Conservation (phyloP, 345 rosid genomes). For the Psidium friedrichsthalianum region DNA sequence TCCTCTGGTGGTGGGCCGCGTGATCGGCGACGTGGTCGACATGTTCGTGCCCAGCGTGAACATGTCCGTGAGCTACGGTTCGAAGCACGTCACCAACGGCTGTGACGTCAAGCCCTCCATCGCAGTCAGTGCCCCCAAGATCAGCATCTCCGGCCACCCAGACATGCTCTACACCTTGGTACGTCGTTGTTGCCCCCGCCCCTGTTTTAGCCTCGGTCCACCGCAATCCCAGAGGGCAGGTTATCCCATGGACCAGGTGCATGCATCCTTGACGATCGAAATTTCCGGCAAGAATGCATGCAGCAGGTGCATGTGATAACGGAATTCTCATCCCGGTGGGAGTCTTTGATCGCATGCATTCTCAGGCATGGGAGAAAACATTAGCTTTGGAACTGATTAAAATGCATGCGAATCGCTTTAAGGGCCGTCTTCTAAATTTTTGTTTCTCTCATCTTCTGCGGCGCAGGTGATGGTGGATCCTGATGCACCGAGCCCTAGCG, state of each 20-base stretch:
- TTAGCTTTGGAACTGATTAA: not conserved
- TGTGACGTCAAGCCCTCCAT: constrained; percentile 81
- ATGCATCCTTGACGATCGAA: not conserved
- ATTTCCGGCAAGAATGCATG: not conserved
- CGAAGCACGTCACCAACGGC: constrained; percentile 72
- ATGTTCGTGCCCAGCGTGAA: constrained; percentile 59
- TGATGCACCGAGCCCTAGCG: constrained; percentile 94
- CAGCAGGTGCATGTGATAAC: not conserved
- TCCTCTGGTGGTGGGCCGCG: constrained; percentile 76
- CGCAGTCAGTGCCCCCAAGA: constrained; percentile 41
- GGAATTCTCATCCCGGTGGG: not conserved
- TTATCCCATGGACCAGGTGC: not conserved
- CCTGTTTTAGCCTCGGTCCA: no score
- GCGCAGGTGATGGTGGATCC: constrained; percentile 83
- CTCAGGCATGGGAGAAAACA: not conserved
- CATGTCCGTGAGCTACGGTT: constrained; percentile 54
- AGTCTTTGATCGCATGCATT: not conserved
- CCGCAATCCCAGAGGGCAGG: not conserved
- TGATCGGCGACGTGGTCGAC: constrained; percentile 81
- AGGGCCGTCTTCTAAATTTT: not conserved
- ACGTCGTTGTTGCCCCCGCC: not conserved
- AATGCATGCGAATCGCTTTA: not conserved
- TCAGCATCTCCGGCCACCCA: constrained; percentile 51
- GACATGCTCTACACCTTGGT: constrained; percentile 69
- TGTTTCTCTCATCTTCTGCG: not conserved